Conservation (phyloP, 2,329 filamentous ascomycete species). For the Colletotrichum tofieldiae region DNA sequence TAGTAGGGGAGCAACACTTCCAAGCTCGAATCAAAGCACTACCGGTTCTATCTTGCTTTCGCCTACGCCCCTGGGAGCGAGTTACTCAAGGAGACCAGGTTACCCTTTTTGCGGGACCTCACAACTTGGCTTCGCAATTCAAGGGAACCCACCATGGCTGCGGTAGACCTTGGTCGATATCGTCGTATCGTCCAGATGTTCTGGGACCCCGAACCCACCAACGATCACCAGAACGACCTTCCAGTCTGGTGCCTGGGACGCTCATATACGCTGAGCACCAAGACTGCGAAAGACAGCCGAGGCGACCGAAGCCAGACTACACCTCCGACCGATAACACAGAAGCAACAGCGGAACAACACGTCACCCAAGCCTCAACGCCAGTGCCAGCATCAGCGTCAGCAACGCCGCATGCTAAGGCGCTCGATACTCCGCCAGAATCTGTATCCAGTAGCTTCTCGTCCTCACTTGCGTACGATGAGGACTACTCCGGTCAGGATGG, state of each 20-base stretch:
- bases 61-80: background rate
- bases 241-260: constrained; percentile 87
- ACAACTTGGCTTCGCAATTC: background rate
- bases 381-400: constrained; percentile 40
- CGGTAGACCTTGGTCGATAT: constrained; percentile 81
- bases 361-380: constrained; percentile 34
- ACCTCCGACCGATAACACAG: constrained; percentile 25
- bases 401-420: constrained; percentile 45
- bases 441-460: constrained; percentile 66
- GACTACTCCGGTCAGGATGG: constrained; percentile 58
- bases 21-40: background rate
- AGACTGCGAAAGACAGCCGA: constrained; percentile 42
- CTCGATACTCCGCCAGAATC: constrained; percentile 66
- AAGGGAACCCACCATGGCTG: constrained; percentile 61
- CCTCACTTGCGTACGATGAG: constrained; percentile 64
- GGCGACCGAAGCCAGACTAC: constrained; percentile 36
- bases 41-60: background rate
- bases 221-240: constrained; percentile 77
- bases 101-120: background rate
- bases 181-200: constrained; percentile 91
- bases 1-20: background rate
- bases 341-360: constrained; percentile 35
- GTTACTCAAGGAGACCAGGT: background rate
- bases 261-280: constrained; percentile 63
- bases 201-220: constrained; percentile 91